Conservation (phyloP, 371 early-diverging fungal genomes). For the Mucor circinelloides region DNA sequence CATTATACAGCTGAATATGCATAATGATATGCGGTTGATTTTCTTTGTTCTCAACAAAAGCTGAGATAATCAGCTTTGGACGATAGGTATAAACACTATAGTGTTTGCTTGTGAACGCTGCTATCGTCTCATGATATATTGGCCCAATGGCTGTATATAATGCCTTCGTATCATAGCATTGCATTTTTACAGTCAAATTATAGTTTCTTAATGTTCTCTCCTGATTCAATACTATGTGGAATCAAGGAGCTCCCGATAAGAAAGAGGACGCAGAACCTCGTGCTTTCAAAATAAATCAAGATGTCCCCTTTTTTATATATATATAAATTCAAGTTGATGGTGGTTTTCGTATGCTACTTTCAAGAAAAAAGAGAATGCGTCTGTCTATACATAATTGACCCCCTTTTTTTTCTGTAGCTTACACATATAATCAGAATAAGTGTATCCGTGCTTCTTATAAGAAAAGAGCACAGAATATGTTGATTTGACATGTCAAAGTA, state of each 20-base stretch:
- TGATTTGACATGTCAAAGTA: neutral
- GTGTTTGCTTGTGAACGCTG: too few species aligned
- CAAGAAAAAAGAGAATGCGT: too few species aligned
- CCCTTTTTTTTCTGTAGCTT: neutral
- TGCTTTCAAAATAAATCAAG: neutral
- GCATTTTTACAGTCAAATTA: neutral
- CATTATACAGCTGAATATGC: neutral
- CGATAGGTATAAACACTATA: too few species aligned
- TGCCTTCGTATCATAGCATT: neutral
- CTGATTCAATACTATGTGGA: neutral
- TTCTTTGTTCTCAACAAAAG: neutral
- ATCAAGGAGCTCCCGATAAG: neutral
- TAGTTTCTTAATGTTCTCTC: neutral
- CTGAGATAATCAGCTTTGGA: neutral
- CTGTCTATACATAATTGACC: neutral
- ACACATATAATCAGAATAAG: neutral
- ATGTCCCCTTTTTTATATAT: neutral
- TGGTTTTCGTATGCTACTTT: neutral
- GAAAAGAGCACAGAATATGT: neutral
- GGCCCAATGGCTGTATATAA: neutral
- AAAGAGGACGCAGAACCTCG: constrained; percentile 1
- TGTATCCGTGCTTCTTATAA: neutral
- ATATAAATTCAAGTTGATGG: neutral
- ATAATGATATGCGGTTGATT: neutral
- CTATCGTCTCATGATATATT: too few species aligned